These are phyloP conservation scores for Diplodia mutila DNA, from an alignment of 2,329 filamentous ascomycete species.

Conservation along the genomic window DNA sequence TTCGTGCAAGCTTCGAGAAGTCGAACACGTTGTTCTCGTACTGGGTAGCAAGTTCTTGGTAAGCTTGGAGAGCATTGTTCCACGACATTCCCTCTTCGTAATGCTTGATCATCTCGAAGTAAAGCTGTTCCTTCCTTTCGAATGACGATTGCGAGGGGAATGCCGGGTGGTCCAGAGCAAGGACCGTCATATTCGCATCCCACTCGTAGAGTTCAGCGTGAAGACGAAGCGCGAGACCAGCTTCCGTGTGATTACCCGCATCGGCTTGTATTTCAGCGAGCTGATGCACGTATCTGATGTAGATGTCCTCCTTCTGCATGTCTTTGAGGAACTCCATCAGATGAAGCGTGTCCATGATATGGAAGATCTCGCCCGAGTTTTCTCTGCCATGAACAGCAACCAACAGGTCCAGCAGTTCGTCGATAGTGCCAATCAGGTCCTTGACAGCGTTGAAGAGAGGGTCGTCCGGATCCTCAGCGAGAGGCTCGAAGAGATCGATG, in stretches of 20 bases:
- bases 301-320: slow-evolving; percentile 97
- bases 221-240: slow-evolving; percentile 83
- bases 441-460: slow-evolving; percentile 75
- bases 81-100: slow-evolving; percentile 95
- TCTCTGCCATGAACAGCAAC: slow-evolving; percentile 85
- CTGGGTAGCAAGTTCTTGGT: slow-evolving; percentile 87
- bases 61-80: slow-evolving; percentile 84
- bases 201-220: slow-evolving; percentile 93
- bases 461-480: slow-evolving; percentile 69
- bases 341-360: slow-evolving; percentile 84
- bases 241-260: slow-evolving; percentile 80
- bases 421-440: slow-evolving; percentile 79
- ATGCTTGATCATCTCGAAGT: slow-evolving; percentile 92
- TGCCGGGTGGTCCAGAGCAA: slow-evolving; percentile 71
- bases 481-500: slow-evolving; percentile 74
- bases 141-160: slow-evolving; percentile 85
- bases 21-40: slow-evolving; percentile 91
- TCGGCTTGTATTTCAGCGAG: slow-evolving; percentile 77
- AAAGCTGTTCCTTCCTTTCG: slow-evolving; percentile 88
- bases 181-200: slow-evolving; percentile 71
- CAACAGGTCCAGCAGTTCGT: slow-evolving; percentile 88
- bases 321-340: slow-evolving; percentile 96
- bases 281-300: slow-evolving; percentile 93
- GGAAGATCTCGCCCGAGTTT: slow-evolving; percentile 71
- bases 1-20: slow-evolving; percentile 86